Conservation (phyloP, 2,329 filamentous ascomycete genomes). For the Oidium heveae region DNA sequence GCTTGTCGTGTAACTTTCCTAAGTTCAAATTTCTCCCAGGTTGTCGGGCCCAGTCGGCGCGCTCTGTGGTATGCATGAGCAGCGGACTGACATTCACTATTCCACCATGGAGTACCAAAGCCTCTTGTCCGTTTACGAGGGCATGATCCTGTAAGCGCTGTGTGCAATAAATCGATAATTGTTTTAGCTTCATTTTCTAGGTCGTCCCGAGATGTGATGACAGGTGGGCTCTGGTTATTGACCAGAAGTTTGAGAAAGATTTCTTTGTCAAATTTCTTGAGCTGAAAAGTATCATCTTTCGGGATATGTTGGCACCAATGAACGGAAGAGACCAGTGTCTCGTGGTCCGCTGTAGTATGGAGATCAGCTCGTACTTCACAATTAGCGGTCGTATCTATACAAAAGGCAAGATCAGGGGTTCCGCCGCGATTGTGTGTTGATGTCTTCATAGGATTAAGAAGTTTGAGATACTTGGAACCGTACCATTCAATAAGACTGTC, state of each 20-base stretch:
- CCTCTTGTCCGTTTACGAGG: background rate
- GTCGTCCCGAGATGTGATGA: background rate
- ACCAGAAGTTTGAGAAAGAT: too few species aligned
- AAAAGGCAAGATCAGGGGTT: background rate
- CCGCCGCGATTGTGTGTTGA: too few species aligned
- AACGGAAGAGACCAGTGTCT: too few species aligned
- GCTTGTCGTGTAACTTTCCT: too few species aligned
- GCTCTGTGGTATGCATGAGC: too few species aligned
- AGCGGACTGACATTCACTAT: background rate
- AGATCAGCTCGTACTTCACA: background rate
- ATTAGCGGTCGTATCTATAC: background rate
- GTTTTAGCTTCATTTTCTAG: background rate
- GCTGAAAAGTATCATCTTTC: too few species aligned
- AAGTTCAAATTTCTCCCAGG: too few species aligned
- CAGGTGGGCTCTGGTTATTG: too few species aligned
- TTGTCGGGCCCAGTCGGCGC: too few species aligned
- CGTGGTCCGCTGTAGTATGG: background rate
- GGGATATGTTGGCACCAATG: too few species aligned
- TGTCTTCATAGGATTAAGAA: constrained; percentile 12
- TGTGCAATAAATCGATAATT: background rate
- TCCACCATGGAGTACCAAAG: background rate
- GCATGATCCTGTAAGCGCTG: background rate
- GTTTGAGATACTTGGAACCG: constrained; percentile 13
- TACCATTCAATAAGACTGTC: too few species aligned
- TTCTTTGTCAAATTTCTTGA: too few species aligned